Conservation (phyloP, 208 protist genomes). For the Trichomonas vaginalis region DNA sequence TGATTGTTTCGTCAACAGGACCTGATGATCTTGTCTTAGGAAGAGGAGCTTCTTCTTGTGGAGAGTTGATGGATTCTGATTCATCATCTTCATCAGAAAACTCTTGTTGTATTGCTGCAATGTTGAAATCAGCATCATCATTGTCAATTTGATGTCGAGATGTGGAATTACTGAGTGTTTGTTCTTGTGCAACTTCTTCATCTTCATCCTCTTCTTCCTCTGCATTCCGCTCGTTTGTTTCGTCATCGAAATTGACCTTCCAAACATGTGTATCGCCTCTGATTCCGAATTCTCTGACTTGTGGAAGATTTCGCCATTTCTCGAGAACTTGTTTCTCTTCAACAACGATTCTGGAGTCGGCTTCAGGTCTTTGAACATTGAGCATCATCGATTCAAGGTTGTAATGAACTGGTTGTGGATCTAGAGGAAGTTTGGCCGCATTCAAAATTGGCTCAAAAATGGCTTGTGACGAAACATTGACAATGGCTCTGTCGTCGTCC, state of each 20-base stretch:
- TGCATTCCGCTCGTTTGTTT: neutral
- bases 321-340: neutral
- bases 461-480: neutral
- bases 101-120: neutral
- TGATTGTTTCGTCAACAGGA: neutral
- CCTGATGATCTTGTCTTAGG: neutral
- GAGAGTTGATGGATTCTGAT: neutral
- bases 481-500: neutral
- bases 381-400: neutral
- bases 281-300: neutral
- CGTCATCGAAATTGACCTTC: neutral
- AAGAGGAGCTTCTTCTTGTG: neutral
- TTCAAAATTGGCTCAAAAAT: neutral
- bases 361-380: neutral
- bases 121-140: neutral
- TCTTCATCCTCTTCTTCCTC: neutral
- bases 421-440: neutral
- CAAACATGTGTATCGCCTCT: neutral
- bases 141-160: neutral
- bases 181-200: neutral
- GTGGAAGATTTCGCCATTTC: neutral
- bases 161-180: neutral
- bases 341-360: neutral
- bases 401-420: neutral
- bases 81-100: neutral